Evolutionary conservation across 1,139 yeast genomes (phyloP).

Genomic region (Groenewaldozyma sp.): DNA sequence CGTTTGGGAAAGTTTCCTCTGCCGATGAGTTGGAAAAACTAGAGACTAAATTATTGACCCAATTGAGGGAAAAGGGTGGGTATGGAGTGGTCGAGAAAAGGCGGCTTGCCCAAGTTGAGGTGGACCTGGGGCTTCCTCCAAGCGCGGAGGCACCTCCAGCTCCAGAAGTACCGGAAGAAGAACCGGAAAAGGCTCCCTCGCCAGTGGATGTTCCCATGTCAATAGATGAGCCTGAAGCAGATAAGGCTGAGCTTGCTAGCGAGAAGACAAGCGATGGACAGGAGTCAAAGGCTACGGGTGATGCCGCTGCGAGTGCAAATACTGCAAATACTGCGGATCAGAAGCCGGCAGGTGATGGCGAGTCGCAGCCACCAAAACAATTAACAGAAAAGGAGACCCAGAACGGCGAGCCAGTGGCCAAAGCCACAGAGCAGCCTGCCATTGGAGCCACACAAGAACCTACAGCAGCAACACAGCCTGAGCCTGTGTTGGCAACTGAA

Average conservation of each 20-base stretch:
- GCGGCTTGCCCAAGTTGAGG: background rate
- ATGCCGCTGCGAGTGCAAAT: background rate
- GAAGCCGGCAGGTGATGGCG: background rate
- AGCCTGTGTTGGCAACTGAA: background rate
- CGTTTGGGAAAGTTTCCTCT: background rate
- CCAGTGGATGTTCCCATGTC: background rate
- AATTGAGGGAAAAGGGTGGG: background rate
- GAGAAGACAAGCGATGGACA: background rate
- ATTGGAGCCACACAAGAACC: background rate
- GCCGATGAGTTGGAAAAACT: background rate
- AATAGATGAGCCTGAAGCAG: background rate
- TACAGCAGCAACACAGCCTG: background rate
- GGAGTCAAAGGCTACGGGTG: too few relatives aligned
- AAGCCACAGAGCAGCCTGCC: background rate
- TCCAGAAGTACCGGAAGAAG: background rate
- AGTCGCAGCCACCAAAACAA: background rate
- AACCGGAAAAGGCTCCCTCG: background rate
- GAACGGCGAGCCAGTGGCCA: background rate
- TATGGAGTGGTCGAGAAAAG: background rate
- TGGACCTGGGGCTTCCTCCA: constrained; percentile 1
- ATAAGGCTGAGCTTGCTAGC: background rate
- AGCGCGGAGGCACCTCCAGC: constrained; percentile 1
- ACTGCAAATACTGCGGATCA: background rate
- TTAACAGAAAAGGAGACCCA: too few relatives aligned
- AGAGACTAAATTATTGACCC: background rate